Evolutionary conservation across 257 asterid species (phyloP).

Genomic region (Pogostemon cablin): DNA sequence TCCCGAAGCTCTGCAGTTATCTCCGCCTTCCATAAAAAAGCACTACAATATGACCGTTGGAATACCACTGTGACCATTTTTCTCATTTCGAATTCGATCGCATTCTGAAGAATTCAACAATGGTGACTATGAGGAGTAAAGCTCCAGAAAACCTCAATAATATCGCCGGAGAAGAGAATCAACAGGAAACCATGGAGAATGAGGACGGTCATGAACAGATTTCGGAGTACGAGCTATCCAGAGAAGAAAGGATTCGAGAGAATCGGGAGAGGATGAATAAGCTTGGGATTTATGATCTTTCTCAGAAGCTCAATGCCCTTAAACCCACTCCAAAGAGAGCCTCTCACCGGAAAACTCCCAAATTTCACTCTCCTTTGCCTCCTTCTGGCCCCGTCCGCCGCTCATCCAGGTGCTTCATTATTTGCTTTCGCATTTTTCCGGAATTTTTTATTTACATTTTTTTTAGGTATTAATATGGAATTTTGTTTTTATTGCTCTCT

Average conservation of each 20-base stretch:
- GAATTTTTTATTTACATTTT: not conserved
- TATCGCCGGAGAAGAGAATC: constrained; percentile 20
- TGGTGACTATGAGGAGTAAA: constrained; percentile 30
- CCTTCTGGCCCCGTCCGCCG: constrained; percentile 73
- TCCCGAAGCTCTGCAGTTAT: constrained; percentile 26
- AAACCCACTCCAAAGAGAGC: constrained; percentile 42
- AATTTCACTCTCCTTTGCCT: constrained; percentile 43
- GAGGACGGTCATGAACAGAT: constrained; percentile 29
- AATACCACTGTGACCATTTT: not conserved
- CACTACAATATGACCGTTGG: constrained; percentile 52
- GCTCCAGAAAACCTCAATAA: constrained; percentile 25
- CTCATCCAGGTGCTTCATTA: constrained; percentile 65
- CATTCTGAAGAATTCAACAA: constrained; percentile 18
- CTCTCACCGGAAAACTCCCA: constrained; percentile 37
- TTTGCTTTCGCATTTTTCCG: not conserved
- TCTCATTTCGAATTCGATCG: not conserved
- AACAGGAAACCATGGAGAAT: constrained; percentile 24
- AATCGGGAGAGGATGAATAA: constrained; percentile 85
- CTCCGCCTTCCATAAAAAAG: constrained; percentile 27
- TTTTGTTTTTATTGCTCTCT: not conserved
- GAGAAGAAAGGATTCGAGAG: constrained; percentile 79
- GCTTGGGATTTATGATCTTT: constrained; percentile 72
- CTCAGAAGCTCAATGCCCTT: constrained; percentile 59
- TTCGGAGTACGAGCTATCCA: constrained; percentile 64
- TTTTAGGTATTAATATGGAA: not conserved